A percentile compares a stretch with the other conserved stretches of the same genome.
Evolutionary conservation across 1,139 yeast species (phyloP).

Genomic region (Debaryomyces udenii): DNA sequence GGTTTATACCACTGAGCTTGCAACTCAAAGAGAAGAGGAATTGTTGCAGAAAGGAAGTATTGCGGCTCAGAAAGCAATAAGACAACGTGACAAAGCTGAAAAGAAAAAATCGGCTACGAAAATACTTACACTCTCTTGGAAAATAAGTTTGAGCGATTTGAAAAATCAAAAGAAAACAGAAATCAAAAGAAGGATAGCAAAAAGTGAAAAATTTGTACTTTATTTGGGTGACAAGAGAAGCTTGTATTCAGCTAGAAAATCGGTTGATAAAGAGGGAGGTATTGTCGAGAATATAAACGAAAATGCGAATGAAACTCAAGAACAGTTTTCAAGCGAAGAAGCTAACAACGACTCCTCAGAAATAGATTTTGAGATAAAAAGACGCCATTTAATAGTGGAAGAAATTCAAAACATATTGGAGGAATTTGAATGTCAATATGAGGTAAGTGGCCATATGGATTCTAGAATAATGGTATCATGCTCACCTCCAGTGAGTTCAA

Average conservation of each 20-base stretch:
- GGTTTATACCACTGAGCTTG: constrained; percentile 35
- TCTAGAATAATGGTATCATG: constrained; percentile 24
- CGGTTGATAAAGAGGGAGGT: constrained; percentile 22
- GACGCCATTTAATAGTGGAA: constrained; percentile 33
- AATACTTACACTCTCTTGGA: constrained; percentile 39
- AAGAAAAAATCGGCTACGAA: constrained; percentile 44
- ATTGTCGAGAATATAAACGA: constrained; percentile 13
- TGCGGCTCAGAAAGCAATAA: constrained; percentile 32
- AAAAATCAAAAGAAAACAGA: constrained; percentile 41
- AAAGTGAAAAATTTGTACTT: constrained; percentile 38
- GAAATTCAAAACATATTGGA: constrained; percentile 30
- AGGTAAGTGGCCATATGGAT: constrained; percentile 34
- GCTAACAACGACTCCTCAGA: constrained; percentile 21
- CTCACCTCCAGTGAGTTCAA: constrained; percentile 18
- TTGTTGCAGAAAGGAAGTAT: constrained; percentile 39
- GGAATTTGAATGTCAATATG: constrained; percentile 33
- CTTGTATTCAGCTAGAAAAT: constrained; percentile 18
- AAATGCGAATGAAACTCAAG: constrained; percentile 11
- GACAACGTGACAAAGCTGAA: constrained; percentile 34
- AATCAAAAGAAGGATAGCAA: constrained; percentile 33
- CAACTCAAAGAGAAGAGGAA: constrained; percentile 34
- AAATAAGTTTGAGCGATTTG: constrained; percentile 43
- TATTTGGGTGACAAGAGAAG: constrained; percentile 30
- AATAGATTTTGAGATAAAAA: constrained; percentile 32
- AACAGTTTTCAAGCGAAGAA: constrained; percentile 13